phyloP scores from a whole-genome alignment of 768 basidiomycete genomes.

The Mycena kentingensis region DNA sequence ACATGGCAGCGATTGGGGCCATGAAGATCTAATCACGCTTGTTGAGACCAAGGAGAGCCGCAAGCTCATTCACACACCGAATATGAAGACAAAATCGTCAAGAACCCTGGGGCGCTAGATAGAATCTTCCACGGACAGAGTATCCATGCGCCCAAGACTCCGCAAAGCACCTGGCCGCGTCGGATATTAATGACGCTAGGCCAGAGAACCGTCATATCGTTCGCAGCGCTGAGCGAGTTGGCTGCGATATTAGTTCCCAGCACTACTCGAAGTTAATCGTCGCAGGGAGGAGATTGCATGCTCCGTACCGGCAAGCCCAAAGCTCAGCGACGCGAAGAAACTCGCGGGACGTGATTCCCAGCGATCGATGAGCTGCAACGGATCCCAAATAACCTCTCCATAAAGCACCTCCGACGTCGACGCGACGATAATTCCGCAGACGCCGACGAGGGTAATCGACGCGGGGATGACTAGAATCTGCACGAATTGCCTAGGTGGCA shows the following conservation, averaged over 20 bases:
- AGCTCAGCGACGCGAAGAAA: conserved; percentile 81
- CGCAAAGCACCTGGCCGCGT: conserved; percentile 78
- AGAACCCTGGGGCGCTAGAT: conserved; percentile 62
- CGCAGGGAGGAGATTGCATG: not conserved
- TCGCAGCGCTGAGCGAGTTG: conserved; percentile 72
- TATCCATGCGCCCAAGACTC: conserved; percentile 81
- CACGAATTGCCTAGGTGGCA: conserved; percentile 58
- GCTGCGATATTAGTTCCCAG: conserved; percentile 78
- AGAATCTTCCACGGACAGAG: conserved; percentile 89
- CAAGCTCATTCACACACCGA: too few relatives aligned
- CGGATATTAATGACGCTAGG: conserved; percentile 81
- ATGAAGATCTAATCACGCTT: not conserved
- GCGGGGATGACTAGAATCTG: conserved; percentile 77
- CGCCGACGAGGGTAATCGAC: conserved; percentile 75
- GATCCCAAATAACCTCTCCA: conserved; percentile 70
- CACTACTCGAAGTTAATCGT: conserved; percentile 26
- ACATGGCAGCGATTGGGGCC: not conserved
- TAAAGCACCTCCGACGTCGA: conserved; percentile 74
- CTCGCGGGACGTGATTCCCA: conserved; percentile 81
- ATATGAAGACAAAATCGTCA: conserved; percentile 81
- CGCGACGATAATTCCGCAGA: conserved; percentile 81
- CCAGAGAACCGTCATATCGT: conserved; percentile 80
- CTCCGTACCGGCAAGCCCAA: conserved; percentile 57
- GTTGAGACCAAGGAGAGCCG: too few relatives aligned
- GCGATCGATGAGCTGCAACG: conserved; percentile 68